Base-by-base conservation (phyloP, 208 protist genomes). In the Entamoeba invadens region DNA sequence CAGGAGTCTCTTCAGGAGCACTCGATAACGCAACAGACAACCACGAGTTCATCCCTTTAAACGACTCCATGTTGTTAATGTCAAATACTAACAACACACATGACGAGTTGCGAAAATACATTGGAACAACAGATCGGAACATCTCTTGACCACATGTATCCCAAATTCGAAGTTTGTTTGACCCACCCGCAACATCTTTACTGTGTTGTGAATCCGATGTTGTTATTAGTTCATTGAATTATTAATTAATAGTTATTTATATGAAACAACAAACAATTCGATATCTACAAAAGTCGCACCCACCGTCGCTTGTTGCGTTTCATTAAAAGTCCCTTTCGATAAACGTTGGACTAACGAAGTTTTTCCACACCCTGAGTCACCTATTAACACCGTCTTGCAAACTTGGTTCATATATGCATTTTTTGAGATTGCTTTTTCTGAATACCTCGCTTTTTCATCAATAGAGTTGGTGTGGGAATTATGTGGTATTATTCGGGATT, bases 61-160 rank as follows among this genome's bases (percentile, higher is more conserved):
- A 98, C 16, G 96, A 94, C 91, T 96, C 57, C 4, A 94, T 94
- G 91, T 97, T 95, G 91, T 95, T 97, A 57, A 98, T 96, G 93
- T 98, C 97, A 96, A 97, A 98, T 68, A 98, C 97, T 4, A 98
- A 94, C 51, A 98, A 96, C 4, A 97, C 95, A 44, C 96, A 97
- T 45, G 46, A 42, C 4, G 45, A 31, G 18, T 93, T 50, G 31
- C 92, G 35, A 21, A 93, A 38, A 68, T 93, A 93, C 38, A 42
- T 50, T 44, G 92, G 92, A 72, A 94, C 25, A 6, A 94, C 16
- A 45, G 21, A 35, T 44, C 12, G 38, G 42, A 93, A 94, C 35
- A 14, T n/a, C 57, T 94, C 93, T 45, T 93, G 91, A 38, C 93
- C 93, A 44, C 91, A 92, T 45, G 93, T 93, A 93, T 94, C 93